Conservation (phyloP, 1,139 yeast genomes). For the Trichomonascaceae sp. region DNA sequence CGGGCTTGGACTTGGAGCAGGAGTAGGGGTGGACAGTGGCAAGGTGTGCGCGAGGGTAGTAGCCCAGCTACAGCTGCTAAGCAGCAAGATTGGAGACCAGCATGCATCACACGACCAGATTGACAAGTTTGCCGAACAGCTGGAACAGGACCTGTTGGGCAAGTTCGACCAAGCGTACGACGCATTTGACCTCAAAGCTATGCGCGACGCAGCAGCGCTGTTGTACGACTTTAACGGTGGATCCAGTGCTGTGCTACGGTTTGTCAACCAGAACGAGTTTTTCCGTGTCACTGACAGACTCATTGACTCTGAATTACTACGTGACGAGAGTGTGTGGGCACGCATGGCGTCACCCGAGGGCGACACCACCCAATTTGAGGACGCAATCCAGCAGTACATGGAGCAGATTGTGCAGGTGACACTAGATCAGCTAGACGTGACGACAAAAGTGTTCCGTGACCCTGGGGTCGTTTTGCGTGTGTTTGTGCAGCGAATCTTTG, state of each 20-base stretch:
- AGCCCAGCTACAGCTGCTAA: constrained; percentile 47
- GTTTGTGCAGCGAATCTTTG: constrained; percentile 66
- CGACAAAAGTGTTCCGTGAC: constrained; percentile 58
- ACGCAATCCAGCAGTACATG: constrained; percentile 28
- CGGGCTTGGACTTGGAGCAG: not conserved
- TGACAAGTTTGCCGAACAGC: constrained; percentile 57
- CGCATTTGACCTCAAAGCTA: constrained; percentile 49
- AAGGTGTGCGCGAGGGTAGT: constrained; percentile 59
- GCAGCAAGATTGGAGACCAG: constrained; percentile 41
- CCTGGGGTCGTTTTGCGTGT: constrained; percentile 54
- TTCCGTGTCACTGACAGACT: constrained; percentile 41
- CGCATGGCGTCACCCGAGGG: constrained; percentile 35
- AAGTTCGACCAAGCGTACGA: constrained; percentile 31
- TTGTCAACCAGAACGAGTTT: constrained; percentile 69
- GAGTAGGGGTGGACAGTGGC: constrained; percentile 16
- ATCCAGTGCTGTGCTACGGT: constrained; percentile 64
- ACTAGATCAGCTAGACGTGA: constrained; percentile 59
- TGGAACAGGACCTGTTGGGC: constrained; percentile 46
- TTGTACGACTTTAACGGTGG: constrained; percentile 79
- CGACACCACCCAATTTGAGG: constrained; percentile 29
- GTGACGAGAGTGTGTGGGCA: constrained; percentile 32
- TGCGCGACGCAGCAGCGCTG: constrained; percentile 72
- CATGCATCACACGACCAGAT: constrained; percentile 29
- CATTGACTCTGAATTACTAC: constrained; percentile 24
- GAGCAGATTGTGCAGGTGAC: constrained; percentile 36